A percentile compares a stretch with the other conserved stretches of the same genome.
These are phyloP conservation scores for Venturia aucupariae DNA, from an alignment of 2,329 filamentous ascomycete genomes.

Conservation along the genomic window DNA sequence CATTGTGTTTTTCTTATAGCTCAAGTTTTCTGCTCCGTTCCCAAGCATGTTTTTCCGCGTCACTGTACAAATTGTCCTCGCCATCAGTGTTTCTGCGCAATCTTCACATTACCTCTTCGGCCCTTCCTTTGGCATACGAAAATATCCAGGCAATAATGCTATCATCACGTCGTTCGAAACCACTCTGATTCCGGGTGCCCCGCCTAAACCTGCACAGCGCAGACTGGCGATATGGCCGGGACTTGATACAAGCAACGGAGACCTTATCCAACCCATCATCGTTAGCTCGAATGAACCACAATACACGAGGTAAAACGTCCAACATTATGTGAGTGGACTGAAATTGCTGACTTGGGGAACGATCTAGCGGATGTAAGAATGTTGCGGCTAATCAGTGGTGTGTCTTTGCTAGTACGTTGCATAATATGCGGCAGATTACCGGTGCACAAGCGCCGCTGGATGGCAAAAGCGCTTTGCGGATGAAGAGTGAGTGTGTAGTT, in stretches of 20 bases:
- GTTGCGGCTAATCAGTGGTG: constrained; percentile 5
- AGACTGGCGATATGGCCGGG: constrained; percentile 13
- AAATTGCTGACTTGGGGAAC: background rate
- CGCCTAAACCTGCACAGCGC: background rate
- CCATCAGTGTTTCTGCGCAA: background rate
- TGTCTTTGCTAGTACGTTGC: constrained; percentile 12
- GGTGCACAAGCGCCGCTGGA: background rate
- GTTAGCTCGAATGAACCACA: background rate
- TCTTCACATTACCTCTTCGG: constrained; percentile 3
- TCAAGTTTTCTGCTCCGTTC: no score
- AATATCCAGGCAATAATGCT: background rate
- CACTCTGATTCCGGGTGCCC: constrained; percentile 8
- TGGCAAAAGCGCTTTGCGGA: background rate
- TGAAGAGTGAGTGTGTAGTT: background rate
- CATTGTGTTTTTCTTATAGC: no score
- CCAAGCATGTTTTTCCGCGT: background rate
- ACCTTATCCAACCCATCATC: constrained; percentile 13
- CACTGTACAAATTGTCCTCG: background rate
- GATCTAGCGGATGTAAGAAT: background rate
- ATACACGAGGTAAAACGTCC: constrained; percentile 1
- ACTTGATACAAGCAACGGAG: constrained; percentile 3
- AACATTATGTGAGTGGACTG: background rate
- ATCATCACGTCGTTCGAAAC: constrained; percentile 9
- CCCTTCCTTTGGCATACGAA: background rate
- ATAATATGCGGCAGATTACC: constrained; percentile 3